Evolutionary conservation across 805 yeast genomes (phyloP), one percentile per base, ranked within the genome.

Genomic region (Cyberlindnera veronae): DNA sequence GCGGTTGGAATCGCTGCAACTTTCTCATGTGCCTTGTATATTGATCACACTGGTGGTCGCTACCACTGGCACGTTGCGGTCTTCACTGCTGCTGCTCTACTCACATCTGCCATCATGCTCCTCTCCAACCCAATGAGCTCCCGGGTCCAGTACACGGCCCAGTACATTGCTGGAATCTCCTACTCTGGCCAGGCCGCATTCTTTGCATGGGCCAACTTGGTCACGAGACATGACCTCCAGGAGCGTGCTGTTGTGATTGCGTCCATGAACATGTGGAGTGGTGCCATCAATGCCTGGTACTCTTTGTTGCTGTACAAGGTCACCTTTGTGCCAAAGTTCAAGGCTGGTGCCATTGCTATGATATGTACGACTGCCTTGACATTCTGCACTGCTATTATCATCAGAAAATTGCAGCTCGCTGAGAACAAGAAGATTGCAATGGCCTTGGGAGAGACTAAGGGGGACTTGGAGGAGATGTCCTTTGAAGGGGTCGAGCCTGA

Each of bases 271-370:
- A 76, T 77, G 81, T 76, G 76, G 56, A 71, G 77, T 21, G 73
- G 76, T 53, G 81, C 81, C 3, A 75, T 77, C 12, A 78, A 77
- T 55, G 80, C 82, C 2, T 78, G 83, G 83, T 77, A 82, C 81
- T 67, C 77, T 1, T 42, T 79, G 11, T 36, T 78, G 2, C 75
- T 79, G 54, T 79, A 66, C 50, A 58, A 69, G 17, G 80, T 81
- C 3, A 58, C 68, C 5, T 67, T 68, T 34, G 81, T 68, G 1
- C 83, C 83, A 4, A 56, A 62, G 30, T 77, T 72, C 46, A 62
- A 59, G 38, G 71, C 68, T 30, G 84, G 83, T 15, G 69, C 77
- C 39, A 75, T 69, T 49, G 81, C 84, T 0, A 70, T 79, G 71
- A 53, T 78, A 39, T 76, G 73, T 4, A 77, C 84, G 1, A 63